These are phyloP conservation scores for Aeschynomene evenia DNA, from an alignment of 306 rosid species.

Conservation along the genomic window DNA sequence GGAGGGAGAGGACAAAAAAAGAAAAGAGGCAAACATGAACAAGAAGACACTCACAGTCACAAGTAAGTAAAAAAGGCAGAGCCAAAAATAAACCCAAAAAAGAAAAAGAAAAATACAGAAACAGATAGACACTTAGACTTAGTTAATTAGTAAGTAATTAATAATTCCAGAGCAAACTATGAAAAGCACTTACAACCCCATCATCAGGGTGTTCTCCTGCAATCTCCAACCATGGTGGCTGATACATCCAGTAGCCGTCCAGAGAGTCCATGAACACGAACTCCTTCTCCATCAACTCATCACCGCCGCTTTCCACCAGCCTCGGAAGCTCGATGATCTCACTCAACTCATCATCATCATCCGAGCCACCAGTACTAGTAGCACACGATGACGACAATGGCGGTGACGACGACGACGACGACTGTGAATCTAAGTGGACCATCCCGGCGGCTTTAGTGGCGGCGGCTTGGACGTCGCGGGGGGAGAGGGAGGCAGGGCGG, in stretches of 20 bases:
- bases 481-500: conserved; percentile 71
- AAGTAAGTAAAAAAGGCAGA: neutral
- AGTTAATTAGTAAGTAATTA: neutral
- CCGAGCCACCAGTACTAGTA: conserved; percentile 39
- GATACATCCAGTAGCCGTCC: conserved; percentile 60
- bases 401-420: conserved; percentile 6
- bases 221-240: conserved; percentile 60
- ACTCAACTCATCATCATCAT: conserved; percentile 55
- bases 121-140: neutral
- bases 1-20: too few species aligned
- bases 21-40: neutral
- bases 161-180: conserved; percentile 14
- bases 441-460: conserved; percentile 86
- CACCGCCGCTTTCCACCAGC: conserved; percentile 50
- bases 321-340: conserved; percentile 74
- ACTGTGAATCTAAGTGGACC: conserved; percentile 37
- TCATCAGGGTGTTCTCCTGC: conserved; percentile 38
- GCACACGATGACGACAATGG: neutral
- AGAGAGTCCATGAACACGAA: conserved; percentile 60
- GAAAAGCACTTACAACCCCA: conserved; percentile 31
- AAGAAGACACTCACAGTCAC: neutral
- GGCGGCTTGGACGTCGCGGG: conserved; percentile 88
- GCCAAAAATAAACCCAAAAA: neutral
- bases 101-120: neutral
- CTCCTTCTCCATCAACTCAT: conserved; percentile 45